A percentile compares a stretch with the other conserved stretches of the same genome.
These are phyloP conservation scores for Lumnitzera littorea DNA, from an alignment of 345 rosid genomes.

Conservation along the genomic window DNA sequence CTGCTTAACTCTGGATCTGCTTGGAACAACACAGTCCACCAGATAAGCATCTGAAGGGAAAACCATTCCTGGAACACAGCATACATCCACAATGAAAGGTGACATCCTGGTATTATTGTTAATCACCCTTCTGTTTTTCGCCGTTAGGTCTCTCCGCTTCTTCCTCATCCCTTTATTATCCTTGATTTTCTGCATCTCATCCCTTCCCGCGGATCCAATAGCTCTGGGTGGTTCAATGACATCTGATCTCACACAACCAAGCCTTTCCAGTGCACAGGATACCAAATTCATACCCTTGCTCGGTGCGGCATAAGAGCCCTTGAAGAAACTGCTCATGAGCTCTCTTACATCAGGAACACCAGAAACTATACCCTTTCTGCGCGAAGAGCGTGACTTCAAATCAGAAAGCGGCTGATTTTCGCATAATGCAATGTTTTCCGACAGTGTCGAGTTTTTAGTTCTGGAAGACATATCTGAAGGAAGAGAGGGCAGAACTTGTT, in stretches of 20 bases:
- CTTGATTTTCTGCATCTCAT: not conserved
- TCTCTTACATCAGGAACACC: too few relatives aligned
- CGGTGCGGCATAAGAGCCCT: too few relatives aligned
- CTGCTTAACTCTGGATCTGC: not conserved
- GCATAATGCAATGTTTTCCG: too few relatives aligned
- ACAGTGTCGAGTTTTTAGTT: too few relatives aligned
- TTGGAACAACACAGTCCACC: conserved; percentile 1
- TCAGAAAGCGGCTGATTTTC: too few relatives aligned
- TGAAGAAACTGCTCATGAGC: too few relatives aligned
- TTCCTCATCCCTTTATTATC: not conserved
- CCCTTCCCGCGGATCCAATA: not conserved
- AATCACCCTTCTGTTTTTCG: not conserved
- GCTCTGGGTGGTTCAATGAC: not conserved
- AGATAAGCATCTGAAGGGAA: not conserved
- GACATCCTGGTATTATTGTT: not conserved
- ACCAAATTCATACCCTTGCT: too few relatives aligned
- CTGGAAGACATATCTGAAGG: too few relatives aligned
- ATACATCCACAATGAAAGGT: not conserved
- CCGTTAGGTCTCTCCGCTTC: not conserved
- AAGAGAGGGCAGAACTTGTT: too few relatives aligned
- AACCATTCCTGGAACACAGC: not conserved
- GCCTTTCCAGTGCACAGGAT: too few relatives aligned
- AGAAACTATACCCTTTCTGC: too few relatives aligned
- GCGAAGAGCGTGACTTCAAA: too few relatives aligned
- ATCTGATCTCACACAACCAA: not conserved